phyloP scores from a whole-genome alignment of 768 basidiomycete genomes.

The Chalciporus chontae region DNA sequence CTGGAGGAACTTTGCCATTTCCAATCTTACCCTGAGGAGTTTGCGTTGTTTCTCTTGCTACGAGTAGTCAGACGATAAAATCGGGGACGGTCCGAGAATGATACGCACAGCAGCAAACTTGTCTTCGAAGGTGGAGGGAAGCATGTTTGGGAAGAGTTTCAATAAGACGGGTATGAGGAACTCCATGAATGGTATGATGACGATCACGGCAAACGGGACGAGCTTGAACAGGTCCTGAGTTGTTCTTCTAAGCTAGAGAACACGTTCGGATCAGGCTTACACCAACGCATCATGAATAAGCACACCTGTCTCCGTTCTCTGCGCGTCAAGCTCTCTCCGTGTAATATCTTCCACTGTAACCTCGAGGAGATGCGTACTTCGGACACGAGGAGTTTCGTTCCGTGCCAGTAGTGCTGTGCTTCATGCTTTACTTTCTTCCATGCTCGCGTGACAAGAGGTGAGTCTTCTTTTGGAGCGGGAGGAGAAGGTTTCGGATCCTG shows the following conservation, averaged over 20 bases:
- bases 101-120: conserved; percentile 74
- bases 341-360: conserved; percentile 88
- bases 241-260: conserved; percentile 76
- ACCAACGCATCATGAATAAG: not conserved
- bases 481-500: conserved; percentile 47
- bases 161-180: conserved; percentile 91
- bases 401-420: conserved; percentile 95
- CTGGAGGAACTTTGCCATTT: conserved; percentile 99
- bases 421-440: conserved; percentile 98
- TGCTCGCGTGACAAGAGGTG: conserved; percentile 53
- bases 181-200: conserved; percentile 99
- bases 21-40: conserved; percentile 86
- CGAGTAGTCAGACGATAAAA: not conserved
- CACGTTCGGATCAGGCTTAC: conserved; percentile 2
- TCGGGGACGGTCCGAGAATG: not conserved
- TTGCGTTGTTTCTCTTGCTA: conserved; percentile 98
- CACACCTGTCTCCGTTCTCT: conserved; percentile 89
- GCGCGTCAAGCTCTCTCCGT: conserved; percentile 87
- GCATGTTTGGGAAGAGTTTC: conserved; percentile 98
- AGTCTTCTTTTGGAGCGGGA: conserved; percentile 45
- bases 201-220: conserved; percentile 91
- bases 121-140: conserved; percentile 97
- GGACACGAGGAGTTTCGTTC: conserved; percentile 88
- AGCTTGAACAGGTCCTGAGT: conserved; percentile 91
- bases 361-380: conserved; percentile 89